Evolutionary conservation across 163 green algal species (phyloP).

Genomic region (Scenedesmus sp.): DNA sequence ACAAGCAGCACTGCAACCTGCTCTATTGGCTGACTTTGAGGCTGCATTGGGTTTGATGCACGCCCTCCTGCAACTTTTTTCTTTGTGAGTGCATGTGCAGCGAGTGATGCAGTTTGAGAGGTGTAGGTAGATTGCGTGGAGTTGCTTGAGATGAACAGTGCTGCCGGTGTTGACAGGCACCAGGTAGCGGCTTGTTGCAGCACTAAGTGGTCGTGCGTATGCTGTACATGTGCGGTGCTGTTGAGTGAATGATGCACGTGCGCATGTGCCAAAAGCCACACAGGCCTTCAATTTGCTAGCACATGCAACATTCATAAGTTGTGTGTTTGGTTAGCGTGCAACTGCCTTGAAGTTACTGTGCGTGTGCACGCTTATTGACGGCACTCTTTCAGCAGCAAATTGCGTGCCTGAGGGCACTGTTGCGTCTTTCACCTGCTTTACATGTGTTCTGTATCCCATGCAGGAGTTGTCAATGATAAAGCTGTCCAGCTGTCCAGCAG

Average conservation of each 20-base stretch:
- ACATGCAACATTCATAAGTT: too few species aligned
- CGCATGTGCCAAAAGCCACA: background rate
- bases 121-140: background rate
- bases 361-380: too few species aligned
- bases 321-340: too few species aligned
- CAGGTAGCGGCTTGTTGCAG: background rate
- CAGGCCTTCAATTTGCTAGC: too few species aligned
- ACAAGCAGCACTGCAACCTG: background rate
- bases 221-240: background rate
- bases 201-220: background rate
- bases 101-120: background rate
- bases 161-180: background rate
- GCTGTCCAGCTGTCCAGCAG: too few species aligned
- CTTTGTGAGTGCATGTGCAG: background rate
- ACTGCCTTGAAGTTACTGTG: too few species aligned
- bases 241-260: background rate
- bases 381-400: too few species aligned
- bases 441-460: too few species aligned
- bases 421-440: too few species aligned
- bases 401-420: too few species aligned
- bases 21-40: background rate
- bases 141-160: background rate
- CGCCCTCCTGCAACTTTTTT: too few species aligned
- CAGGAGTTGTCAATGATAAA: too few species aligned
- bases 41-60: background rate